Conservation (phyloP, 306 rosid species). For the Cucurbita argyrosperma region DNA sequence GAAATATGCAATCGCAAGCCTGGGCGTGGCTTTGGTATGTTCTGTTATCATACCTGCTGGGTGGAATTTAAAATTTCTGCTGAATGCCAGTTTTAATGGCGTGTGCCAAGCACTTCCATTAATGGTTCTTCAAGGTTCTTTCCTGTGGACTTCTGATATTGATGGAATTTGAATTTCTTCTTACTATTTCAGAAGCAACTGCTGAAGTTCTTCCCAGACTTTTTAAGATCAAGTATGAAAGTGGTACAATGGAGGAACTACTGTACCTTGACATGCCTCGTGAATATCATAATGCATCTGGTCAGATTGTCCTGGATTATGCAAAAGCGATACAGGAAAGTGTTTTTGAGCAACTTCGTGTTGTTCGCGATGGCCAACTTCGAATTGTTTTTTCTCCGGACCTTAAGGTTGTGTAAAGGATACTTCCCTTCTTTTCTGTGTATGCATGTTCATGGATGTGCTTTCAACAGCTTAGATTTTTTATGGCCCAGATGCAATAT, state of each 20-base stretch:
- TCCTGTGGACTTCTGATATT: neutral
- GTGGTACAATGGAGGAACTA: constrained; percentile 97
- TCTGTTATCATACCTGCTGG: constrained; percentile 3
- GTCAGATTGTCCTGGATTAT: constrained; percentile 92
- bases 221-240: constrained; percentile 88
- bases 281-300: constrained; percentile 83
- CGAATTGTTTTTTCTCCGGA: constrained; percentile 88
- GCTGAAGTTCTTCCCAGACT: constrained; percentile 96
- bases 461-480: neutral
- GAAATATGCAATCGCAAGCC: constrained; percentile 97
- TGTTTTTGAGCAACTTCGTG: constrained; percentile 96
- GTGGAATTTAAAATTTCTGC: neutral
- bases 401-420: constrained; percentile 45
- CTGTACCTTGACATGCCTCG: constrained; percentile 98
- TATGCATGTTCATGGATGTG: neutral
- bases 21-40: constrained; percentile 93
- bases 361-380: constrained; percentile 97
- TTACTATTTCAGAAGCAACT: constrained; percentile 67
- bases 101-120: neutral
- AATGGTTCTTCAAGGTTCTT: constrained; percentile 5
- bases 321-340: constrained; percentile 98
- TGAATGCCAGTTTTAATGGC: neutral
- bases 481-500: neutral
- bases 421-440: neutral
- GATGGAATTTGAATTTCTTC: constrained; percentile 10